Evolutionary conservation across 176 grass and related monocot genomes (phyloP), one percentile per base, ranked within the genome.

Genomic region (Musa schizocarpa): DNA sequence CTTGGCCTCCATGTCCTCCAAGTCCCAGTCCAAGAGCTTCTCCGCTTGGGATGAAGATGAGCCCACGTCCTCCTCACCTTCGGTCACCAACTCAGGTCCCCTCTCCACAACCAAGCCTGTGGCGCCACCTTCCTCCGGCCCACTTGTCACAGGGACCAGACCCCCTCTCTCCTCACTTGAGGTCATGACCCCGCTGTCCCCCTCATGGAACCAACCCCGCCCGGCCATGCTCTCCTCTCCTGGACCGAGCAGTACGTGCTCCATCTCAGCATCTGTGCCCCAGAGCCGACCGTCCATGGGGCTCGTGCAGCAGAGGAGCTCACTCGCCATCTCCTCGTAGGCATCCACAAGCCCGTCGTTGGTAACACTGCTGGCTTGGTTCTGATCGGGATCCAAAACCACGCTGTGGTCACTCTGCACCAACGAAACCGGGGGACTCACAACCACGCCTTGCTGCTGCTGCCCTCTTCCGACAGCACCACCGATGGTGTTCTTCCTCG

Each of bases 1-100:
- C 53, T 96, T 71, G 51, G 82, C 63, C 21, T 79, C 79, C 87
- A 88, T 59, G 56, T 17, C 56, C 14, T 61, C 57, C 57, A 7
- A 85, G 54, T 90, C 89, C 87, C 91, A 88, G 72, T 96, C 87
- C 48, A 96, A 63, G 8, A 91, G 85, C 71, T 22, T n/a, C 55
- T 87, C 16, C 57, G 8, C 9, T 61, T 1, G 16, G 3, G 57
- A 61, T 19, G 14, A n/a, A 9, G 57, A 54, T 13, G 16, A 61
- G 4, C 57, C 57, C 17, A 61, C 34, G 4, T 6, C 4, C 4
- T 43, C 34, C 34, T 43, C 34, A 6, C 34, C 34, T 43, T 43
- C 6, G 34, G 34, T 43, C 34, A 43, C 34, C 34, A 43, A 43
- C 34, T 43, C 34, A 6, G 4, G 34, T 43, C 34, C 34, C 4